These are phyloP conservation scores for Chaetoceros tenuissimus DNA, from an alignment of 108 stramenopile species.

Conservation along the genomic window DNA sequence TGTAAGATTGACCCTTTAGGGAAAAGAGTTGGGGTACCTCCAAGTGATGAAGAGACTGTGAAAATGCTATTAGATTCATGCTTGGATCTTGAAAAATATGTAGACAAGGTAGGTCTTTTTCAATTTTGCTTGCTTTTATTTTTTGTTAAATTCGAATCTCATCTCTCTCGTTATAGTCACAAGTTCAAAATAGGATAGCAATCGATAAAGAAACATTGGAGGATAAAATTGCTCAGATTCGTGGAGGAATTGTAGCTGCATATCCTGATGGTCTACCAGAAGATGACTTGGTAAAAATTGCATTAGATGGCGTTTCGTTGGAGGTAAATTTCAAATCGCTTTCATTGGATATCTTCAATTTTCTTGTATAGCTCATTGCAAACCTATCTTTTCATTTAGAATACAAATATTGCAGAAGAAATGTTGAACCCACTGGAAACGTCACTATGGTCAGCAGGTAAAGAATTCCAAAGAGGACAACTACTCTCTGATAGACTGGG, in stretches of 20 bases:
- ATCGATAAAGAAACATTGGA: constrained; percentile 32
- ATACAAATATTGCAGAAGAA: constrained; percentile 14
- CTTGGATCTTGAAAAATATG: neutral
- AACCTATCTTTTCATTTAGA: too few species aligned
- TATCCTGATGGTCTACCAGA: constrained; percentile 80
- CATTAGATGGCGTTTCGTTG: constrained; percentile 35
- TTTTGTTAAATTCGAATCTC: neutral
- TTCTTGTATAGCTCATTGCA: too few species aligned
- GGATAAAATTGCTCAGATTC: constrained; percentile 61
- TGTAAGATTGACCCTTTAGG: neutral
- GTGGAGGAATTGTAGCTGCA: constrained; percentile 73
- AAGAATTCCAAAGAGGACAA: constrained; percentile 63
- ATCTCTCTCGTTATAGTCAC: constrained; percentile 11
- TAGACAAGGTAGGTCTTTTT: constrained; percentile 7
- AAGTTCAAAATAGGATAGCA: constrained; percentile 27
- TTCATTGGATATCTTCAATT: too few species aligned
- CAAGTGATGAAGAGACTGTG: neutral
- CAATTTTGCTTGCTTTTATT: constrained; percentile 6
- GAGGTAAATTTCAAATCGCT: constrained; percentile 19
- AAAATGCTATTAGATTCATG: neutral
- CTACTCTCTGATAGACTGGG: constrained; percentile 53
- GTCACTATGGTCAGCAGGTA: constrained; percentile 74
- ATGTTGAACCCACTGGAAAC: constrained; percentile 58
- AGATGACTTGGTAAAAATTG: constrained; percentile 51
- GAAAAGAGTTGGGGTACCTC: neutral